Base-by-base conservation (phyloP, 306 rosid species). In the Cucurbita pepo region DNA sequence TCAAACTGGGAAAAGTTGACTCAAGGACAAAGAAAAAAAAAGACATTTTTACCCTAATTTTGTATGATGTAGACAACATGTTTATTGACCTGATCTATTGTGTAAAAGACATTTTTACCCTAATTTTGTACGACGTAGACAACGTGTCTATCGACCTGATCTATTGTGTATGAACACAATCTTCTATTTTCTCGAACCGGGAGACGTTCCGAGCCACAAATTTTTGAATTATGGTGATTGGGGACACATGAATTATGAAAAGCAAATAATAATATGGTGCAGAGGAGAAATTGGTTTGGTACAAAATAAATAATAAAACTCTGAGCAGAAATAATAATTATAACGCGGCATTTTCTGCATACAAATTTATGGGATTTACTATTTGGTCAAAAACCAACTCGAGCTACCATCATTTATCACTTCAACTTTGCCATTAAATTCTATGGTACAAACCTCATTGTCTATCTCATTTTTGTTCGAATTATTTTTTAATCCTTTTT, bases 351-450 rank as follows among this genome's bases (percentile, higher is more conserved):
- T 10, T 65, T 44, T 65, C 71, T 41, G 71, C 8, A 62, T n/a
- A 65, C 11, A 65, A 65, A 65, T 64, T 65, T 1, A 44, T 5
- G 10, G 16, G 43, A 21, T 44, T 50, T 63, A 63, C 52, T 63
- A 18, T 63, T 69, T 69, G 73, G 73, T 48, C 73, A 69, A 69
- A 69, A 69, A 30, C 57, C 73, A 69, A 69, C 43, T 43, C 3
- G 21, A 69, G 22, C 73, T 47, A 69, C 73, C 73, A 47, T 14
- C 56, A 69, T 69, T 69, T 69, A 69, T 47, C 21, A 67, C 57
- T 47, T 45, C 73, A 25, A 25, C 56, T 25, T 14, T 69, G 5
- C 1, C 73, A 69, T 22, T 69, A 69, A 69, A 69, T 48, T 69
- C 43, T 7, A 10, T 48, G 0, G 57, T 67, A 67, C 54, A 65